Evolutionary conservation across 2,329 filamentous ascomycete species (phyloP).

Genomic region (Thielaviopsis populi): DNA sequence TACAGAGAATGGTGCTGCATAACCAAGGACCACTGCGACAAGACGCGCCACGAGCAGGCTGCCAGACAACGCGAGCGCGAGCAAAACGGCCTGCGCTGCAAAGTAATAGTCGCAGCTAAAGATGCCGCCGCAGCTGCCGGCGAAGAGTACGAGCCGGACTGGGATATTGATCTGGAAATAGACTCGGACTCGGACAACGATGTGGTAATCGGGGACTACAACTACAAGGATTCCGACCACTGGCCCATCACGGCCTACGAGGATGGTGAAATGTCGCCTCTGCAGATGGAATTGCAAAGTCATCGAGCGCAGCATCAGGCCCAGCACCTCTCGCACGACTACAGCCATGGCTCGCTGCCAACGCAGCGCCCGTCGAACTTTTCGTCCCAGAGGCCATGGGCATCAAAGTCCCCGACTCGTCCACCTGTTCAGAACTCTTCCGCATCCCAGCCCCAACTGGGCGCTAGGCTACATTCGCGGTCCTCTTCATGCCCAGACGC

Average conservation of each 20-base stretch:
- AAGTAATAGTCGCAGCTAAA: constrained; percentile 1
- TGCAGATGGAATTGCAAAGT: neutral
- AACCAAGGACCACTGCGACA: neutral
- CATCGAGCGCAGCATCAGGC: neutral
- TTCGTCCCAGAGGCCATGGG: neutral
- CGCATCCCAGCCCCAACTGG: neutral
- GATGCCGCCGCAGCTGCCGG: neutral
- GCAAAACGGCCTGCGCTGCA: neutral
- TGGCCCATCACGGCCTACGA: constrained; percentile 12
- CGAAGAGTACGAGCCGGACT: neutral
- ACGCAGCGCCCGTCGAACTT: neutral
- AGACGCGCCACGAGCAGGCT: constrained; percentile 1
- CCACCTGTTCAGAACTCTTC: neutral
- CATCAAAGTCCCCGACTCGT: neutral
- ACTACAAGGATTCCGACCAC: constrained; percentile 1
- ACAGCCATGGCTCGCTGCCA: neutral
- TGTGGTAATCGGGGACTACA: neutral
- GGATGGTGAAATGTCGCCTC: constrained; percentile 4
- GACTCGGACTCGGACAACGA: neutral
- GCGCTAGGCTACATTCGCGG: neutral
- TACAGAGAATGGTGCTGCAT: constrained; percentile 13
- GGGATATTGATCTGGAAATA: neutral
- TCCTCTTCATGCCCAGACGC: neutral
- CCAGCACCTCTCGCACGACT: neutral
- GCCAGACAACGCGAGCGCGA: constrained; percentile 2